Evolutionary conservation across 306 rosid species (phyloP).

Genomic region (cucumber (Cucumis sativus)): DNA sequence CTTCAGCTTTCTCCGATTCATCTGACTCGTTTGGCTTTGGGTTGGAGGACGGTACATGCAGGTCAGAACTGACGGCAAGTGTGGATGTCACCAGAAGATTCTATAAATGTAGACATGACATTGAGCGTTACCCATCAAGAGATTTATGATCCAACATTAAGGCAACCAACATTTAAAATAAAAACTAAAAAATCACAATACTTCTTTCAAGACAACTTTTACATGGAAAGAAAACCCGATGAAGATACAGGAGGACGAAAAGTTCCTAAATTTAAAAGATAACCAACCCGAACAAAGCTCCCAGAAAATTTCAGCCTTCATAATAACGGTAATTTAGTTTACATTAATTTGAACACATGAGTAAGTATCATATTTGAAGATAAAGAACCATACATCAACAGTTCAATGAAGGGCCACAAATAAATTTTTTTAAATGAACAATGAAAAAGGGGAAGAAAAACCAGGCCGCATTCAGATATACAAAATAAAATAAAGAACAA

Average conservation of each 20-base stretch:
- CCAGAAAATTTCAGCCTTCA: not conserved
- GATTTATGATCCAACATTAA: not conserved
- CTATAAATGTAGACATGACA: conserved; percentile 26
- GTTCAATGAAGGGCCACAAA: not conserved
- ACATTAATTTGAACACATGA: not conserved
- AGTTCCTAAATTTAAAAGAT: not conserved
- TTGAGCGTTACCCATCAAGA: not conserved
- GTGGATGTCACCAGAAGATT: conserved; percentile 81
- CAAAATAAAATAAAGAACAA: not conserved
- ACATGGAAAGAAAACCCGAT: not conserved
- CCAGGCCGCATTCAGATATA: not conserved
- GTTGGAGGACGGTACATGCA: conserved; percentile 25
- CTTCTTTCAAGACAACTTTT: not conserved
- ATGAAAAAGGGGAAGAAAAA: not conserved
- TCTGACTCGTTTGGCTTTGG: conserved; percentile 23
- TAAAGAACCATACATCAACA: not conserved
- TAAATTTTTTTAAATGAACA: not conserved
- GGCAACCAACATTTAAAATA: not conserved
- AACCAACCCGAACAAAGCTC: not conserved
- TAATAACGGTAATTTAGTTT: not conserved
- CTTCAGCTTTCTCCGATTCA: conserved; percentile 32
- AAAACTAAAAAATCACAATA: not conserved
- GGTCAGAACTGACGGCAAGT: conserved; percentile 37
- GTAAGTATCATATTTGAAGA: not conserved
- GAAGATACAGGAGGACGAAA: not conserved